phyloP scores from a whole-genome alignment of 306 rosid species.

The Trifolium dubium region DNA sequence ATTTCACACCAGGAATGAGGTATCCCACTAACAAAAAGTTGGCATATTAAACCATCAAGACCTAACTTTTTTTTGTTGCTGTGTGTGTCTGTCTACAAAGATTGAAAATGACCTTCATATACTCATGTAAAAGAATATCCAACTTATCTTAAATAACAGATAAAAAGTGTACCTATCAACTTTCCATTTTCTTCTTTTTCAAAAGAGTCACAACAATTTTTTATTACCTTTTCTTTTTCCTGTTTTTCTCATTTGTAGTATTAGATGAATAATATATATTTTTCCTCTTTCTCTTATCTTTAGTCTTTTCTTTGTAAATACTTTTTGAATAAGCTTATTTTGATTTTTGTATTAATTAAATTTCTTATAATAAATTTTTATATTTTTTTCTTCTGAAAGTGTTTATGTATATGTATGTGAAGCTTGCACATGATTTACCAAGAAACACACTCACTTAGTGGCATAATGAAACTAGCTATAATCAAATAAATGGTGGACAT shows the following conservation, averaged over 20 bases:
- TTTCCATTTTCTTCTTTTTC: slow-evolving; percentile 22
- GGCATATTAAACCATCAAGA: slow-evolving; percentile 40
- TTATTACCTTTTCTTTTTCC: neutral
- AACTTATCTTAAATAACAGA: slow-evolving; percentile 15
- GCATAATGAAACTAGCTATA: neutral
- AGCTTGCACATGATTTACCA: neutral
- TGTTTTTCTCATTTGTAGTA: neutral
- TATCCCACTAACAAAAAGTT: slow-evolving; percentile 40
- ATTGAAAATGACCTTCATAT: slow-evolving; percentile 37
- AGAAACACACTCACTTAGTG: neutral
- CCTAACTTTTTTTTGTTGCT: slow-evolving; percentile 45
- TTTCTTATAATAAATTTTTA: neutral
- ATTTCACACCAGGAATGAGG: slow-evolving; percentile 20
- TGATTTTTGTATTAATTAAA: neutral
- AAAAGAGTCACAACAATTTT: neutral
- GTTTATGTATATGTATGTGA: neutral
- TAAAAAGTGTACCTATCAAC: slow-evolving; percentile 7
- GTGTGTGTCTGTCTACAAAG: slow-evolving; percentile 5
- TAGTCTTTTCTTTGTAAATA: neutral
- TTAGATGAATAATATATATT: neutral
- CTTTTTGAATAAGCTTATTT: neutral
- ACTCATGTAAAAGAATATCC: neutral
- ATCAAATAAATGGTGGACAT: neutral
- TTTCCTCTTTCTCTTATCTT: neutral
- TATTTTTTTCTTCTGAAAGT: neutral